phyloP scores from a whole-genome alignment of 345 rosid species.

The Acer campestre region DNA sequence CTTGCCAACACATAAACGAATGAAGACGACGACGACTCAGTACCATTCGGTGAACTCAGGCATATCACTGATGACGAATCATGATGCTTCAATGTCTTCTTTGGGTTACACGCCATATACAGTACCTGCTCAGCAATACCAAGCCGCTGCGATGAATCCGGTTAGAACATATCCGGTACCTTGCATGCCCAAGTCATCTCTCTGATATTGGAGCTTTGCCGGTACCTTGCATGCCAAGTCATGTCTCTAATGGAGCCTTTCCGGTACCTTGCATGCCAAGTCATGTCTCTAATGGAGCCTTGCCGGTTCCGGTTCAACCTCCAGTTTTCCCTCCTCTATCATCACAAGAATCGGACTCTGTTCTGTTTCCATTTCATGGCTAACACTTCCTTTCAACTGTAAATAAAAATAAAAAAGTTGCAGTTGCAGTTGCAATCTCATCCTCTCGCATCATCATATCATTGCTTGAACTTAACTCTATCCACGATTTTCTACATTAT shows the following conservation, averaged over 20 bases:
- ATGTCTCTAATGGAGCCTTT: neutral
- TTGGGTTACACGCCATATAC: neutral
- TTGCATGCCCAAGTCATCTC: neutral
- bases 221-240: neutral
- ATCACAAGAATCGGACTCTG: neutral
- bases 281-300: neutral
- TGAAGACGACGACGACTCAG: neutral
- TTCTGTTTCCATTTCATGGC: constrained; percentile 1
- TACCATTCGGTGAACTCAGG: neutral
- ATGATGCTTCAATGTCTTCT: neutral
- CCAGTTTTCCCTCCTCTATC: neutral
- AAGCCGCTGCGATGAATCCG: neutral
- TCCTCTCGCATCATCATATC: neutral
- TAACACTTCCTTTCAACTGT: constrained; percentile 4
- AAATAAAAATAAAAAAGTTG: too few species aligned
- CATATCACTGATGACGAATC: neutral
- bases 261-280: neutral
- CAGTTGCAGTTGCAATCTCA: neutral
- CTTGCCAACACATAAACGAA: neutral
- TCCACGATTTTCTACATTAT: constrained; percentile 21
- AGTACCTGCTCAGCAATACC: neutral
- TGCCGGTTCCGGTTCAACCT: neutral
- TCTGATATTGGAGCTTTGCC: neutral
- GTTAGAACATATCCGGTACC: neutral
- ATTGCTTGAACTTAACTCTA: constrained; percentile 2